Evolutionary conservation across 2,329 filamentous ascomycete species (phyloP), one percentile per base, ranked within the genome.

Genomic region (Daldinia sp.): DNA sequence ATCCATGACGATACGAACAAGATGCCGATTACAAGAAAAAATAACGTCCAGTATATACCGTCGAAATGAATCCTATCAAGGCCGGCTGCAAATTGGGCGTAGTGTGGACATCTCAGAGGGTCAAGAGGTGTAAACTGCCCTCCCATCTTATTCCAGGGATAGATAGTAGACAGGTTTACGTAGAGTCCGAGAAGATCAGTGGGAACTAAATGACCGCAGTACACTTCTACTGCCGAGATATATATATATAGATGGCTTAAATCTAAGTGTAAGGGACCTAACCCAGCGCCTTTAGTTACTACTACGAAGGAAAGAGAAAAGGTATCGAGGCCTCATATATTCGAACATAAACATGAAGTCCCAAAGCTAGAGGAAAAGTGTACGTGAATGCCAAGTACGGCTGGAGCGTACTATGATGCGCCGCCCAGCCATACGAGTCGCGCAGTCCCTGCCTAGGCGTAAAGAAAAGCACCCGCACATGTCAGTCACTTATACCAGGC

Each of bases 1-100:
- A 78, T 74, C 75, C 76, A 80, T 51, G 81, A 82, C 7, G 79
- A 67, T 7, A 79, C 67, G 50, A 80, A 82, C 30, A 83, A 74
- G 48, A 80, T 74, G 12, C 76, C 18, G 18, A 83, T 73, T n/a
- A 82, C 79, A 0, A 77, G 37, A 26, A 76, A 66, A 68, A 83
- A 84, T 3, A 83, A 71, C 1, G 75, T 65, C 81, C 81, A 84
- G 71, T 81, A 84, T 15, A 82, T 74, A 9, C 73, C 70, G 60
- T 83, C 80, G 53, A 82, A 81, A 56, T 80, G 74, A 12, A 63
- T 28, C 50, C 81, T 74, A 39, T 76, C 74, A 26, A 84, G 75
- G 20, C 76, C 63, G 1, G 76, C 63, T 28, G 81, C 77, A 67
- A 83, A 83, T 41, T 73, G 72, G 13, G 82, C 82, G 68, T 84